A percentile compares a stretch with the other conserved stretches of the same genome.
phyloP scores from a whole-genome alignment of 2,329 filamentous ascomycete genomes.

The Diaporthe eres region DNA sequence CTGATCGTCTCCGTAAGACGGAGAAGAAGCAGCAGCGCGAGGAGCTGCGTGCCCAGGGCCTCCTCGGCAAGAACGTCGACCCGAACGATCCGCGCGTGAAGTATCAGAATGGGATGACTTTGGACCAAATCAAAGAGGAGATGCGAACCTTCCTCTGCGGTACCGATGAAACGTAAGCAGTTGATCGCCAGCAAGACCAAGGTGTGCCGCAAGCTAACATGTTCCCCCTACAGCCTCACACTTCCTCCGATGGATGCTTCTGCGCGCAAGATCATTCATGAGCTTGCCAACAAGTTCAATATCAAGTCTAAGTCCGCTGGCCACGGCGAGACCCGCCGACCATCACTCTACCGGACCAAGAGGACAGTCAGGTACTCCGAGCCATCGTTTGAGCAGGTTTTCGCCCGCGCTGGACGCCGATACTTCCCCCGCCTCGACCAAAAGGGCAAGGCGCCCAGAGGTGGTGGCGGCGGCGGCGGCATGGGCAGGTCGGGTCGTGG shows the following conservation, averaged over 20 bases:
- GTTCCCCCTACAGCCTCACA: conserved; percentile 66
- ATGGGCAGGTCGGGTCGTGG: conserved; percentile 49
- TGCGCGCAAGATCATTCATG: conserved; percentile 84
- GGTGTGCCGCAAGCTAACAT: conserved; percentile 34
- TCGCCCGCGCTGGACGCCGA: conserved; percentile 62
- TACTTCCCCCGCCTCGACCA: conserved; percentile 70
- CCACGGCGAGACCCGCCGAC: conserved; percentile 79
- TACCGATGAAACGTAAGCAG: conserved; percentile 72
- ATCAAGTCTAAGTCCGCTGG: conserved; percentile 90
- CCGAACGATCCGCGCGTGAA: conserved; percentile 75
- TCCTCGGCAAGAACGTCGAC: conserved; percentile 72
- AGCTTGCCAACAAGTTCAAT: conserved; percentile 80
- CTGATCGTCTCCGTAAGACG: conserved; percentile 80
- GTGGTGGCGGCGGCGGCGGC: conserved; percentile 43
- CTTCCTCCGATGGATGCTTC: conserved; percentile 88
- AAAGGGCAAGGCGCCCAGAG: conserved; percentile 47
- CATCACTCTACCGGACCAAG: conserved; percentile 81
- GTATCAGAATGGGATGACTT: conserved; percentile 79
- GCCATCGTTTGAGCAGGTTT: conserved; percentile 64
- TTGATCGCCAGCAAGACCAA: too few relatives aligned
- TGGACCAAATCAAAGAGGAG: conserved; percentile 80
- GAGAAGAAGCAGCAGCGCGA: conserved; percentile 79
- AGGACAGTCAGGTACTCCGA: conserved; percentile 75
- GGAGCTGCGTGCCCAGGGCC: conserved; percentile 74
- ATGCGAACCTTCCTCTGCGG: conserved; percentile 79